Evolutionary conservation across 768 basidiomycete species (phyloP), one percentile per base, ranked within the genome.

Genomic region (Dacryopinax primogenitus): DNA sequence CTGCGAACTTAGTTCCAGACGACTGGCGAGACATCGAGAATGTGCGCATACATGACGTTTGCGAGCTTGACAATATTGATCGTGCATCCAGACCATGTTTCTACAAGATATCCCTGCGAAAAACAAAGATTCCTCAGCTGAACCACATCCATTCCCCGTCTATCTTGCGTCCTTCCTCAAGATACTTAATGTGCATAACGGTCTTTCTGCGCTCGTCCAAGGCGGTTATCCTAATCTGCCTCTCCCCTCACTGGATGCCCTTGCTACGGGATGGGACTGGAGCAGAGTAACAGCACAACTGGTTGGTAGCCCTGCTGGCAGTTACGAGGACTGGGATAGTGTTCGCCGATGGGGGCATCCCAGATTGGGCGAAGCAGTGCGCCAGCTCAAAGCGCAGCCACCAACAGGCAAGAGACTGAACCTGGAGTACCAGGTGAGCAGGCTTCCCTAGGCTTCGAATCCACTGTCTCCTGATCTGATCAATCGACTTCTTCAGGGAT

Each of bases 11-110:
- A n/a, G 78, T 92, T 34, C 78, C 81, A 33, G 85, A 86, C 70
- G 92, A 96, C 74, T 96, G 88, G 85, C 80, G 86, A 23, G 82
- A 86, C 68, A 92, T 95, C 70, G 92, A 96, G 74, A 96, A 96
- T 73, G 90, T 91, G 66, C 63, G 81, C 71, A 33, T 2, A 16
- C 21, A n/a, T 41, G 18, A n/a, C 63, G 16, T 11, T 44, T 15
- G 11, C 18, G 7, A 44, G 18, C 18, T 15, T 18, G n/a, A 21
- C 11, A 1, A 33, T 23, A 6, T 33, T 39, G 9, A 3, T n/a
- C 23, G 13, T 4, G 26, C 30, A 58, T 33, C 2, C 67, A 93
- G 91, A 84, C 85, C 9, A 82, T 85, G 39, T 95, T 89, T 88
- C 76, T 94, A 2, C 92, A 94, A 78, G 92, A 95, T 69, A 71